These are phyloP conservation scores for Seminavis robusta DNA, from an alignment of 108 stramenopile genomes.

Conservation along the genomic window DNA sequence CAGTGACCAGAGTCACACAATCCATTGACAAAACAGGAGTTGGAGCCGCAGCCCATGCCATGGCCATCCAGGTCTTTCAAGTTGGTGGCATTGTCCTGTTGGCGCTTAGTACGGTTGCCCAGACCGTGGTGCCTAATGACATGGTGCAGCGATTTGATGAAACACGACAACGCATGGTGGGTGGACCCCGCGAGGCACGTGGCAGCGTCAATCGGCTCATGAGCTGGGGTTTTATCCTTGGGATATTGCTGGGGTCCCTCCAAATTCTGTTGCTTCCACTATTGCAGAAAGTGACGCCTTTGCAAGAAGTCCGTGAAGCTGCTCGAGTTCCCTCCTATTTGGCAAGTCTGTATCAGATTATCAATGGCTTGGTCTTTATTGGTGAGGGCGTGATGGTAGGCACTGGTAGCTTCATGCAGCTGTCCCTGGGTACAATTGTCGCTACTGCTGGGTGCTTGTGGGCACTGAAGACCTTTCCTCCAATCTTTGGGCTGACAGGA, in stretches of 20 bases:
- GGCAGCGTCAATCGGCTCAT: slow-evolving; percentile 72
- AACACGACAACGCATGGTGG: slow-evolving; percentile 32
- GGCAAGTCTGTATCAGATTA: slow-evolving; percentile 73
- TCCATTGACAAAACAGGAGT: slow-evolving; percentile 80
- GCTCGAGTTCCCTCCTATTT: slow-evolving; percentile 72
- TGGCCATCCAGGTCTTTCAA: slow-evolving; percentile 86
- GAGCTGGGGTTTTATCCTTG: slow-evolving; percentile 80
- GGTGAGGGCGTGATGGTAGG: slow-evolving; percentile 75
- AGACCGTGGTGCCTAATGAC: slow-evolving; percentile 79
- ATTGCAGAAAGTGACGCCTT: slow-evolving; percentile 69
- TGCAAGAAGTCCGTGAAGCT: slow-evolving; percentile 78
- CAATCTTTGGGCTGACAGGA: slow-evolving; percentile 63
- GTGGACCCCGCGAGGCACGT: slow-evolving; percentile 58
- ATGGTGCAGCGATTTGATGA: slow-evolving; percentile 63
- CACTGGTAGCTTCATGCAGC: slow-evolving; percentile 21
- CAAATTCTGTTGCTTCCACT: slow-evolving; percentile 71
- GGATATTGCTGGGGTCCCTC: slow-evolving; percentile 56
- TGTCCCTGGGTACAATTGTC: slow-evolving; percentile 65
- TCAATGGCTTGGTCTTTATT: slow-evolving; percentile 87
- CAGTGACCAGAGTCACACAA: slow-evolving; percentile 80
- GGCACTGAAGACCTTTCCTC: slow-evolving; percentile 62
- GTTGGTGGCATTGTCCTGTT: slow-evolving; percentile 83
- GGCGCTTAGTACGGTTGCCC: slow-evolving; percentile 77
- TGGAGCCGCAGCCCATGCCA: slow-evolving; percentile 81
- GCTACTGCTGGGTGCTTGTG: slow-evolving; percentile 71